Percentiles rank a stretch among this genome's conserved stretches.
phyloP scores from a whole-genome alignment of 2,329 filamentous ascomycete genomes.

The Fusarium sp. region DNA sequence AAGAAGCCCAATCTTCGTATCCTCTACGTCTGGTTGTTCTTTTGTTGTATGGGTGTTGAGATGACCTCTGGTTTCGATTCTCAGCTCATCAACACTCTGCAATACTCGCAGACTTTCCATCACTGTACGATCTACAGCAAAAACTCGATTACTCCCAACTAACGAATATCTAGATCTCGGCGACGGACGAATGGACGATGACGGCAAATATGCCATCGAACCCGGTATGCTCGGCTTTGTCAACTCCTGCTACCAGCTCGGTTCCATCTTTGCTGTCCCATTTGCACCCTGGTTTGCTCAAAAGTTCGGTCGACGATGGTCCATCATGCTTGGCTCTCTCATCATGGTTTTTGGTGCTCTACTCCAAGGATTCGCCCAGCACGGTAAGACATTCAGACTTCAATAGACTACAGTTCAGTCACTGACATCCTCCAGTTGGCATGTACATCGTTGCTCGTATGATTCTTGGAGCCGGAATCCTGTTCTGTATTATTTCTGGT shows the following conservation, averaged over 20 bases:
- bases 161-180: slow-evolving; percentile 27
- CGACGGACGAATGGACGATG: slow-evolving; percentile 28
- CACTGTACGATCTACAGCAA: slow-evolving; percentile 44
- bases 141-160: neutral
- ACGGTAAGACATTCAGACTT: slow-evolving; percentile 41
- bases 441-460: slow-evolving; percentile 72
- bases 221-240: slow-evolving; percentile 59
- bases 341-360: slow-evolving; percentile 67
- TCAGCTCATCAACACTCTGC: slow-evolving; percentile 56
- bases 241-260: slow-evolving; percentile 66
- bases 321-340: slow-evolving; percentile 66
- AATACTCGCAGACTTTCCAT: slow-evolving; percentile 54
- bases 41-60: slow-evolving; percentile 67
- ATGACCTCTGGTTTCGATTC: slow-evolving; percentile 68
- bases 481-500: slow-evolving; percentile 68
- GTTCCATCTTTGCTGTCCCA: slow-evolving; percentile 65
- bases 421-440: slow-evolving; percentile 51
- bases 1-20: slow-evolving; percentile 64
- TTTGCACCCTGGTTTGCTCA: slow-evolving; percentile 65
- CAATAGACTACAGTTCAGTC: fast-evolving
- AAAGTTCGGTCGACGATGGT: slow-evolving; percentile 57
- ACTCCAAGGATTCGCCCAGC: slow-evolving; percentile 64
- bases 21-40: slow-evolving; percentile 64
- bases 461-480: slow-evolving; percentile 71
- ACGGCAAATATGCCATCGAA: slow-evolving; percentile 43